Evolutionary conservation across 1,139 yeast genomes (phyloP).

Genomic region (Torulaspora pretoriensis): DNA sequence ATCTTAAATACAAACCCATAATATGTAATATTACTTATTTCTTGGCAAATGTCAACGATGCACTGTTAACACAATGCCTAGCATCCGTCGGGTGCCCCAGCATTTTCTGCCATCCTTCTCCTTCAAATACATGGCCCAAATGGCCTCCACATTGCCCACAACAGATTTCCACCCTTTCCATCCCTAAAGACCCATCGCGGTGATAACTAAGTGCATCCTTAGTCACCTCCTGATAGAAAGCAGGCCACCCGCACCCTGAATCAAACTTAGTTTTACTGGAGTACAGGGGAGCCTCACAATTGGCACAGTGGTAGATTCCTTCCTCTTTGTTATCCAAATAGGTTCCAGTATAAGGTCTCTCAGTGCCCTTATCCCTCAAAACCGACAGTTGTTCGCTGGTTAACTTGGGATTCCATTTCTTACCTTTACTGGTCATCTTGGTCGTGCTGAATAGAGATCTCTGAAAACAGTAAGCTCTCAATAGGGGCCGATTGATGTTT

Average conservation of each 20-base stretch:
- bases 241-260: slow-evolving; percentile 97
- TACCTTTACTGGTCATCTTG: slow-evolving; percentile 8
- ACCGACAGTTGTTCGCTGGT: slow-evolving; percentile 76
- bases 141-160: slow-evolving; percentile 92
- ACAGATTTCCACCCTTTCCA: slow-evolving; percentile 81
- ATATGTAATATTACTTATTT: slow-evolving; percentile 16
- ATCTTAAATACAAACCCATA: slow-evolving; percentile 4
- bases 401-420: slow-evolving; percentile 72
- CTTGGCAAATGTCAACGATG: slow-evolving; percentile 61
- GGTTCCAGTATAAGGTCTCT: slow-evolving; percentile 74
- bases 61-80: slow-evolving; percentile 91
- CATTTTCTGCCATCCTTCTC: slow-evolving; percentile 77
- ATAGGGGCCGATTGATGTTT: not conserved
- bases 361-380: slow-evolving; percentile 77
- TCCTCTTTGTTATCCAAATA: slow-evolving; percentile 45
- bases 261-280: slow-evolving; percentile 76
- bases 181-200: slow-evolving; percentile 64
- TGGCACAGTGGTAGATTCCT: slow-evolving; percentile 82
- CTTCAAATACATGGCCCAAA: slow-evolving; percentile 87
- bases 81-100: slow-evolving; percentile 67
- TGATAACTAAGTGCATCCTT: slow-evolving; percentile 68
- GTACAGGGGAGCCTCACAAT: slow-evolving; percentile 76
- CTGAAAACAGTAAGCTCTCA: not conserved
- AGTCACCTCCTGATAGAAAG: slow-evolving; percentile 75
- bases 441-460: not conserved